Percentiles rank a stretch among this genome's conserved stretches.
These are phyloP conservation scores for Ceriops decandra DNA, from an alignment of 345 rosid genomes.

Conservation along the genomic window DNA sequence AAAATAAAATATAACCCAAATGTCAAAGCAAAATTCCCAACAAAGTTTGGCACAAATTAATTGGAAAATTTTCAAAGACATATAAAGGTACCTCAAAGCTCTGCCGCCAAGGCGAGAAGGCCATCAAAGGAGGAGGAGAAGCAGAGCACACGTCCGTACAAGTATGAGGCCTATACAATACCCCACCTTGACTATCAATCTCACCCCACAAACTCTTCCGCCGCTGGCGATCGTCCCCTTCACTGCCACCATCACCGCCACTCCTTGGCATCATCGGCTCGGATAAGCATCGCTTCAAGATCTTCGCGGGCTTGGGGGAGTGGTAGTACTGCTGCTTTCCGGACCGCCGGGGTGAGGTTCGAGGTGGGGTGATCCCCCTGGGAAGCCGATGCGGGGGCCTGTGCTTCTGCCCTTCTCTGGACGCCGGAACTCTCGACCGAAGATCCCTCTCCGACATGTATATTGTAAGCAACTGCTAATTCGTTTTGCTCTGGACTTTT, in stretches of 20 bases:
- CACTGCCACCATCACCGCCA: slow-evolving; percentile 14
- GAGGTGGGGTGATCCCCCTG: slow-evolving; percentile 9
- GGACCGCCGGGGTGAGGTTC: slow-evolving; percentile 20
- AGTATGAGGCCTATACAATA: slow-evolving; percentile 15
- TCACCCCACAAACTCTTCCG: slow-evolving; percentile 6
- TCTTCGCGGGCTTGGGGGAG: slow-evolving; percentile 23
- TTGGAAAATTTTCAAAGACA: not conserved
- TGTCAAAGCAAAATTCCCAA: not conserved
- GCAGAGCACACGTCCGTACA: slow-evolving; percentile 41
- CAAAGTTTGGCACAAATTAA: not conserved
- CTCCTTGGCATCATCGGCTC: slow-evolving; percentile 43
- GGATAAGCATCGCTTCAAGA: slow-evolving; percentile 58
- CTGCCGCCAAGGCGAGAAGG: slow-evolving; percentile 25
- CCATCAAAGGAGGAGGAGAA: slow-evolving; percentile 45
- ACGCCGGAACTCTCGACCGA: slow-evolving; percentile 19
- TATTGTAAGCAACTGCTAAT: too few relatives aligned
- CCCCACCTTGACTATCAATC: not conserved
- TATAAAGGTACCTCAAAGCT: slow-evolving; percentile 38
- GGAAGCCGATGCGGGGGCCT: slow-evolving; percentile 29
- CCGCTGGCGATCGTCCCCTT: slow-evolving; percentile 11
- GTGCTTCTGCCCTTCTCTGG: slow-evolving; percentile 28
- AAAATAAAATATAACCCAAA: not conserved
- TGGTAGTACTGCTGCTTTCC: slow-evolving; percentile 12
- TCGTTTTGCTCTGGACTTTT: too few relatives aligned
- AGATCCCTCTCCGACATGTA: slow-evolving; percentile 39